Evolutionary conservation across 2,329 filamentous ascomycete species (phyloP).

Genomic region (Colletotrichum graminicola): DNA sequence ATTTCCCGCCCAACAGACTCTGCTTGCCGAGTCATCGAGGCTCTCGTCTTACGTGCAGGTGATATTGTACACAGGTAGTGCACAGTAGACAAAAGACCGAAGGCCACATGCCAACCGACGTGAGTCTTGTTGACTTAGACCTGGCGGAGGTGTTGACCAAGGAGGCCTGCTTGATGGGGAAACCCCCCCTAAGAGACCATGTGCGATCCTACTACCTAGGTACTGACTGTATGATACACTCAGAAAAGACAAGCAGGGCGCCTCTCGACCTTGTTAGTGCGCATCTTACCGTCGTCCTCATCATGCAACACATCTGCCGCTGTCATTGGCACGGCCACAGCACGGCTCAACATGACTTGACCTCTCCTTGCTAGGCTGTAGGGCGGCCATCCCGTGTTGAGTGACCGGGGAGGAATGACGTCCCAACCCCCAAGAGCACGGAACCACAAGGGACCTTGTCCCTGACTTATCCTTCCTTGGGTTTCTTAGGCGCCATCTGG

Average conservation of each 20-base stretch:
- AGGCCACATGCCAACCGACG: constrained; percentile 10
- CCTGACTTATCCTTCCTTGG: constrained; percentile 18
- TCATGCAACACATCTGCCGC: not conserved
- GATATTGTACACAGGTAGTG: not conserved
- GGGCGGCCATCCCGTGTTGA: constrained; percentile 35
- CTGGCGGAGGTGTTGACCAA: constrained; percentile 16
- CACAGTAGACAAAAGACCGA: not conserved
- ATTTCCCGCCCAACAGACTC: constrained; percentile 3
- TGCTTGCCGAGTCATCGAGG: not conserved
- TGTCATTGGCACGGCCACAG: constrained; percentile 28
- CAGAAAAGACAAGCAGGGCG: not conserved
- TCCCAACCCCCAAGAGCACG: constrained; percentile 33
- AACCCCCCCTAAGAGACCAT: not conserved
- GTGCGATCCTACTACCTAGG: not conserved
- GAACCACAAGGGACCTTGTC: constrained; percentile 31
- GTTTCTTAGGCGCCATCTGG: constrained; percentile 28
- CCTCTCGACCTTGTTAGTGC: constrained; percentile 2
- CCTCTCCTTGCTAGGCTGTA: constrained; percentile 26
- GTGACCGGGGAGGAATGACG: constrained; percentile 34
- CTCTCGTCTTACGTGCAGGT: constrained; percentile 10
- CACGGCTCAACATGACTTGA: constrained; percentile 19
- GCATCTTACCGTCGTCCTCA: not conserved
- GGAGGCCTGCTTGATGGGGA: not conserved
- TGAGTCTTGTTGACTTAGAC: constrained; percentile 16
- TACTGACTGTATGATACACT: not conserved